Percentiles rank a stretch among this genome's conserved stretches.
phyloP scores from a whole-genome alignment of 2,329 filamentous ascomycete genomes.

The Phyllosticta citribraziliensis region DNA sequence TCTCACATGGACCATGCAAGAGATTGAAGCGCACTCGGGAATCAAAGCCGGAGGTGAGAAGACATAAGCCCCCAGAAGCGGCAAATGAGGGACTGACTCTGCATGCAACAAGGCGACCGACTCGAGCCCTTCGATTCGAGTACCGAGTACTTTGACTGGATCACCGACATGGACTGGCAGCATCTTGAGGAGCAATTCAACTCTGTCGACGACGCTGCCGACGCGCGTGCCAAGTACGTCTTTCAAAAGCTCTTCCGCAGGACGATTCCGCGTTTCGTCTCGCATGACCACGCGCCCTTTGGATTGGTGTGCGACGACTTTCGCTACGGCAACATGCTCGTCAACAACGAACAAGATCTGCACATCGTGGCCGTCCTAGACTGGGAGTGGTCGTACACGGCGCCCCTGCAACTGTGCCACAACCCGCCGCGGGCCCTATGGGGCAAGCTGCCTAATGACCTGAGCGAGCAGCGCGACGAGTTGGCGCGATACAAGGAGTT shows the following conservation, averaged over 20 bases:
- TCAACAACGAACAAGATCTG: slow-evolving; percentile 14
- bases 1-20: slow-evolving; percentile 13
- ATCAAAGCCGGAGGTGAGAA: slow-evolving; percentile 2
- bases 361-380: slow-evolving; percentile 16
- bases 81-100: neutral
- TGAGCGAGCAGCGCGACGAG: neutral
- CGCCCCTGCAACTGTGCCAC: slow-evolving; percentile 15
- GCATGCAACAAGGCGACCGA: neutral
- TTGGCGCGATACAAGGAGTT: slow-evolving; percentile 3
- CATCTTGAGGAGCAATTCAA: slow-evolving; percentile 19
- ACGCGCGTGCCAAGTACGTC: slow-evolving; percentile 19
- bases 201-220: slow-evolving; percentile 15
- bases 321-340: slow-evolving; percentile 15
- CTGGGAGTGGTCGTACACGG: slow-evolving; percentile 18
- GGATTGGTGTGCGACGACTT: slow-evolving; percentile 16
- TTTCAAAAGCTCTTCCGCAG: slow-evolving; percentile 14
- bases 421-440: slow-evolving; percentile 12
- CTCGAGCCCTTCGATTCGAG: slow-evolving; percentile 9
- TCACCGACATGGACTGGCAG: slow-evolving; percentile 16
- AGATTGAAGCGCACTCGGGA: slow-evolving; percentile 13
- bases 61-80: neutral
- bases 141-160: slow-evolving; percentile 15
- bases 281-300: slow-evolving; percentile 9
- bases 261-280: slow-evolving; percentile 12
- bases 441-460: slow-evolving; percentile 8